phyloP scores from a whole-genome alignment of 108 stramenopile genomes.

The Cyclotella sp. region DNA sequence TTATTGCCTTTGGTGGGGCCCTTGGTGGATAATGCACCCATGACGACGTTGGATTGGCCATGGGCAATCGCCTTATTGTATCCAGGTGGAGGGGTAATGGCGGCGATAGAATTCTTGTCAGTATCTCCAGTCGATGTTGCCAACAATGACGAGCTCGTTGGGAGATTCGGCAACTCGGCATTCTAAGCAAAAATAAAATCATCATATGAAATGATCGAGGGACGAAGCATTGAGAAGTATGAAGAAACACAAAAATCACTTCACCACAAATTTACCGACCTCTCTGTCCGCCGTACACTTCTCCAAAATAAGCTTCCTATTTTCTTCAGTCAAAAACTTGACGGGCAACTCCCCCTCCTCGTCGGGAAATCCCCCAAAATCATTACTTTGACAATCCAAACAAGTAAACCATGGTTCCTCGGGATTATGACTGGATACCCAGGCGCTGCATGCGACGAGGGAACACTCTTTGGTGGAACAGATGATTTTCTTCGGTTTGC shows the following conservation, averaged over 20 bases:
- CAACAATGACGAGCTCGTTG: constrained; percentile 26
- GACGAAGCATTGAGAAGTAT: neutral
- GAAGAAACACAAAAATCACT: neutral
- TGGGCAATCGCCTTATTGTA: constrained; percentile 26
- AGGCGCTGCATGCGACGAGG: constrained; percentile 47
- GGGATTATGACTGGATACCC: constrained; percentile 57
- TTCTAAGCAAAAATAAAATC: constrained; percentile 5
- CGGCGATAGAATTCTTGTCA: constrained; percentile 8
- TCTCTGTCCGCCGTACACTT: constrained; percentile 56
- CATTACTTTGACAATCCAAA: constrained; percentile 58
- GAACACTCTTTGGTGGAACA: constrained; percentile 54
- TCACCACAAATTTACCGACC: neutral
- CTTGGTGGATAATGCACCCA: constrained; percentile 27
- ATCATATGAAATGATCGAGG: neutral
- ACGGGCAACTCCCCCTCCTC: constrained; percentile 54
- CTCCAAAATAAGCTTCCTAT: constrained; percentile 54
- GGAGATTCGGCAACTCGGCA: constrained; percentile 60
- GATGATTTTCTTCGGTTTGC: constrained; percentile 16
- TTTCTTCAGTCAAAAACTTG: constrained; percentile 58
- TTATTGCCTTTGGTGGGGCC: neutral
- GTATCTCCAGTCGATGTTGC: constrained; percentile 26
- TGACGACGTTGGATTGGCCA: constrained; percentile 35
- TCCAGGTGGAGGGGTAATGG: constrained; percentile 58
- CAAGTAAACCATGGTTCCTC: constrained; percentile 70
- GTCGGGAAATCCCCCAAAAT: constrained; percentile 75